Percentiles rank a stretch among this genome's conserved stretches.
These are phyloP conservation scores for Alternaria sp. DNA, from an alignment of 2,329 filamentous ascomycete genomes.

Conservation along the genomic window DNA sequence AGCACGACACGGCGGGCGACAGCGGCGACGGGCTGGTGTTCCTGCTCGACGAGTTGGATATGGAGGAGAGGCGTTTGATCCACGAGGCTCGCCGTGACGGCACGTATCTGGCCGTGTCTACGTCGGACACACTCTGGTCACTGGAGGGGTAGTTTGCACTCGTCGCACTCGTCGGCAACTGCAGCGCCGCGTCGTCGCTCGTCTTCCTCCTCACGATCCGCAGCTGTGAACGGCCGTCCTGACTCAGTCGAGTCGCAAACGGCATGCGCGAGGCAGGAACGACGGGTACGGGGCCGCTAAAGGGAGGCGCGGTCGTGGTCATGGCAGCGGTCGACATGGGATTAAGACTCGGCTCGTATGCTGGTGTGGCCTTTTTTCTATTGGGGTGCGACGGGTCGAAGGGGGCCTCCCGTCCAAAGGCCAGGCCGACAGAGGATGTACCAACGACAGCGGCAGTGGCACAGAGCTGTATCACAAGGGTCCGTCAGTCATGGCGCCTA, in stretches of 20 bases:
- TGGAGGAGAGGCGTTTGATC: conserved; percentile 73
- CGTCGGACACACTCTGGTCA: conserved; percentile 34
- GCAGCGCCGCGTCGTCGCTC: conserved; percentile 32
- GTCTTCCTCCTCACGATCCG: conserved; percentile 45
- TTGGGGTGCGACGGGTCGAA: conserved; percentile 39
- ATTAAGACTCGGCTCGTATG: conserved; percentile 36
- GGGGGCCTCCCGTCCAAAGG: conserved; percentile 60
- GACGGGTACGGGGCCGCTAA: conserved; percentile 31
- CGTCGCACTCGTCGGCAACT: conserved; percentile 25
- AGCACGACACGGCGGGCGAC: conserved; percentile 69
- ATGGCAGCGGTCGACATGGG: conserved; percentile 38
- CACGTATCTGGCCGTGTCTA: conserved; percentile 28
- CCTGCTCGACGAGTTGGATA: conserved; percentile 68
- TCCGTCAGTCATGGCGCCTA: conserved; percentile 46
- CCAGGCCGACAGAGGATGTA: conserved; percentile 64
- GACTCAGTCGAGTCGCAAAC: conserved; percentile 31
- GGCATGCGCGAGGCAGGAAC: conserved; percentile 34
- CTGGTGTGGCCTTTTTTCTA: conserved; percentile 49
- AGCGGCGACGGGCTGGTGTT: conserved; percentile 70
- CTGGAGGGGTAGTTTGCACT: conserved; percentile 20
- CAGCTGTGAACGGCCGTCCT: conserved; percentile 39
- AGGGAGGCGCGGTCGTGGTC: conserved; percentile 31
- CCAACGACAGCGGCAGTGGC: conserved; percentile 66
- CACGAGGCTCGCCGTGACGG: conserved; percentile 63
- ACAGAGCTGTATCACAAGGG: conserved; percentile 60